These are phyloP conservation scores for Penicillium sumatraense DNA, from an alignment of 2,329 filamentous ascomycete genomes.

Conservation along the genomic window DNA sequence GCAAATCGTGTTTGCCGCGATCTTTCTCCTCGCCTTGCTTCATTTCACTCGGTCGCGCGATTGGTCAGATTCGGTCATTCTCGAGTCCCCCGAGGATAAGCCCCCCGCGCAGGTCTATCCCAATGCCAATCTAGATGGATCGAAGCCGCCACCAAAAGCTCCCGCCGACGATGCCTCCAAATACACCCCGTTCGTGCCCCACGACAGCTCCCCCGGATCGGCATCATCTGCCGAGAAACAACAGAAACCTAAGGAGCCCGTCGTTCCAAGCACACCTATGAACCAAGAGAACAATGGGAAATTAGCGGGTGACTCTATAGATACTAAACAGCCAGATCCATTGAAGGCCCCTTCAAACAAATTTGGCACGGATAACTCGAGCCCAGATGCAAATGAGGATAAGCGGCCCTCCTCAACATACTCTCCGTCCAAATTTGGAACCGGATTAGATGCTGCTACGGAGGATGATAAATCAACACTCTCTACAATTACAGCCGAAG, in stretches of 20 bases:
- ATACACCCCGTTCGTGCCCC: conserved; percentile 14
- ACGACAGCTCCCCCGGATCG: conserved; percentile 21
- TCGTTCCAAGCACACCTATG: neutral
- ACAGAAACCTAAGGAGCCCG: conserved; percentile 3
- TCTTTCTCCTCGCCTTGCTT: conserved; percentile 52
- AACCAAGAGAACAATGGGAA: conserved; percentile 10
- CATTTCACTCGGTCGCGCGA: conserved; percentile 55
- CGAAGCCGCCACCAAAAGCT: conserved; percentile 4
- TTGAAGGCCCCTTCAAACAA: neutral
- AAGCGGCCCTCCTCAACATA: neutral
- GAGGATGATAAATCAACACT: neutral
- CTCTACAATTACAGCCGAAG: neutral
- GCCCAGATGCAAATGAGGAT: neutral
- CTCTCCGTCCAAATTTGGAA: neutral
- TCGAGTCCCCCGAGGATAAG: conserved; percentile 9
- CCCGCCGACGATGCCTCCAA: conserved; percentile 17
- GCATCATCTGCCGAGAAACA: conserved; percentile 6
- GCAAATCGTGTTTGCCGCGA: conserved; percentile 50
- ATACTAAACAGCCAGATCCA: conserved; percentile 3
- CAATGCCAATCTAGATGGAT: conserved; percentile 4
- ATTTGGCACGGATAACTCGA: neutral
- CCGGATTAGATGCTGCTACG: conserved; percentile 1
- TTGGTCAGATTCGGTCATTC: conserved; percentile 31
- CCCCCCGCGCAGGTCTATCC: conserved; percentile 9
- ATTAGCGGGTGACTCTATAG: neutral